Evolutionary conservation across 768 basidiomycete species (phyloP).

Genomic region (Cystobasidium ongulense): DNA sequence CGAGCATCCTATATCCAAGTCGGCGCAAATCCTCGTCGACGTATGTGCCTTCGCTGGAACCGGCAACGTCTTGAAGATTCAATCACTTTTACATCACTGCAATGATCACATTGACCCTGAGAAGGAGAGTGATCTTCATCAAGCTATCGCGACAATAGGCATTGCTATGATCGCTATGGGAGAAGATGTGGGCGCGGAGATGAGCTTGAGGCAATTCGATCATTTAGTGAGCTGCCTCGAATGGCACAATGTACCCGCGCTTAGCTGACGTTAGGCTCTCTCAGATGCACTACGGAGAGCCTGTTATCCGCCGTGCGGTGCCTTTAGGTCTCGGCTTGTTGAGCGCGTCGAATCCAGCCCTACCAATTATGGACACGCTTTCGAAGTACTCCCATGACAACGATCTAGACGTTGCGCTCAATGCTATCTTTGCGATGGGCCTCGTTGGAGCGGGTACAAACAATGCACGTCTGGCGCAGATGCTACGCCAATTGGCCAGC

Average conservation of each 20-base stretch:
- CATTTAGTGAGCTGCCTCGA: constrained; percentile 60
- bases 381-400: constrained; percentile 99
- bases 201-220: constrained; percentile 95
- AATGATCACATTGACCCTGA: constrained; percentile 71
- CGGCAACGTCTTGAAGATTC: constrained; percentile 87
- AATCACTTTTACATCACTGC: constrained; percentile 83
- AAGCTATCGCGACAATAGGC: constrained; percentile 85
- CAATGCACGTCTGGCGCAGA: constrained; percentile 92
- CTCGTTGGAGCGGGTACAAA: constrained; percentile 97
- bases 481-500: constrained; percentile 92
- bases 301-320: constrained; percentile 78
- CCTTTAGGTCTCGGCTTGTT: constrained; percentile 92
- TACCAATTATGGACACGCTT: constrained; percentile 87
- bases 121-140: constrained; percentile 65
- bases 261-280: constrained; percentile 37
- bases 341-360: constrained; percentile 89
- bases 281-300: constrained; percentile 99
- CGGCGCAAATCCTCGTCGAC: constrained; percentile 83
- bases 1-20: constrained; percentile 81
- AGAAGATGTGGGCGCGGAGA: constrained; percentile 93
- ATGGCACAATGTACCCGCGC: too few relatives aligned
- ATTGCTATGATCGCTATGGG: constrained; percentile 95
- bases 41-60: constrained; percentile 91
- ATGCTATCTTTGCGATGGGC: constrained; percentile 98
- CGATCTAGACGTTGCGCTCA: constrained; percentile 89